Evolutionary conservation across 768 basidiomycete genomes (phyloP), one percentile per base, ranked within the genome.

Genomic region (Tylopilus rubrobrunneus): DNA sequence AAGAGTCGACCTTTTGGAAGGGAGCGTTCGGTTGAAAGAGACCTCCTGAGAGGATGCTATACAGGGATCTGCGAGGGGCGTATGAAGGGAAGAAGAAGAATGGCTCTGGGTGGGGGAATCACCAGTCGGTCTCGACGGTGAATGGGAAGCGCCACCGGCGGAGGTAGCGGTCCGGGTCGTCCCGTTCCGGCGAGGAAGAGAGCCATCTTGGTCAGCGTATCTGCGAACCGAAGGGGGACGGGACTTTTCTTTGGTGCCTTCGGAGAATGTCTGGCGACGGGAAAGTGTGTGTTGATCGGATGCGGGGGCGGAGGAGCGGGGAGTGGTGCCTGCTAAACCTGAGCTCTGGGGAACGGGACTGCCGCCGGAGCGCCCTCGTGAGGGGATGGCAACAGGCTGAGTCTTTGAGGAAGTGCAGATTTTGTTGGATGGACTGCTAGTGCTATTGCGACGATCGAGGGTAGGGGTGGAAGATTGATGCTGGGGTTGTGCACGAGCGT

Each of bases 151-250:
- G 7, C 76, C 71, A 2, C 76, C 68, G n/a, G 46, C 76, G 62
- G 54, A 76, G 68, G 51, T 76, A 72, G 55, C 78, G 62, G 50
- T 80, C 66, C 83, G 78, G 23, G 66, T 62, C 37, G 78, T 73
- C 40, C 74, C 69, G 47, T 78, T 79, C 47, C 79, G 77, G 19
- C 78, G 77, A 29, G 77, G 65, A 31, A 74, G 55, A 23, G 77
- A 69, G 19, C 71, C 68, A 12, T 82, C 83, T 34, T 86, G 71
- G 53, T 89, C 86, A 37, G 77, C 56, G 48, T 78, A 71, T 69
- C 80, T 86, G 21, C 83, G 81, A 57, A 73, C 76, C 1, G 87
- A 84, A 11, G 86, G 85, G 7, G 84, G 76, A 57, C 83, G 79
- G 1, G 79, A 72, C 8, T 80, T 82, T 29, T 82, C 80, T 25